A percentile compares a stretch with the other conserved stretches of the same genome.
phyloP scores from a whole-genome alignment of 1,284 basidiomycete species.

The Coriolopsis trogii region DNA sequence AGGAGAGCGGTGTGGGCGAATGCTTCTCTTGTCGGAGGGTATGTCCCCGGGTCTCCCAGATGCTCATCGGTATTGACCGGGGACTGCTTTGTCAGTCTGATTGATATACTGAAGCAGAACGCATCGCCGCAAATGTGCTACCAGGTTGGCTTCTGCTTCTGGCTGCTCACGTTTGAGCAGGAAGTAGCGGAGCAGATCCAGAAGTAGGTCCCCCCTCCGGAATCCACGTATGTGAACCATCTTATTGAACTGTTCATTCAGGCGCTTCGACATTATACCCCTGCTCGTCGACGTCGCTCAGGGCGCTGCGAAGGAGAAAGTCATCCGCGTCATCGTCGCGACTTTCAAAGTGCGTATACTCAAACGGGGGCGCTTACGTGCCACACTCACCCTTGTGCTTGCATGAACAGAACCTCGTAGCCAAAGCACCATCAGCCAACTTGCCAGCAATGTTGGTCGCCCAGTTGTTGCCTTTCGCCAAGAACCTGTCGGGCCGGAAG shows the following conservation, averaged over 20 bases:
- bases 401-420: constrained; percentile 78
- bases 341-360: constrained; percentile 72
- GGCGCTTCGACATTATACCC: constrained; percentile 90
- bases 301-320: constrained; percentile 95
- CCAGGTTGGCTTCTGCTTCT: constrained; percentile 90
- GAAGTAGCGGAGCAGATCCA: constrained; percentile 86
- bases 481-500: constrained; percentile 84
- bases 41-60: constrained; percentile 16
- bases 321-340: constrained; percentile 92
- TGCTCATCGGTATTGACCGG: neutral
- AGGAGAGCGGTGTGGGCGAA: constrained; percentile 75
- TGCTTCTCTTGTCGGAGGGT: constrained; percentile 71
- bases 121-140: constrained; percentile 94
- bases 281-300: constrained; percentile 87
- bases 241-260: constrained; percentile 34
- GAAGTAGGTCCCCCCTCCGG: constrained; percentile 38
- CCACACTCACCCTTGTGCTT: neutral
- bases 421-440: constrained; percentile 81
- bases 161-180: constrained; percentile 92
- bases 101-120: constrained; percentile 78
- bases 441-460: constrained; percentile 92
- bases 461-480: constrained; percentile 84
- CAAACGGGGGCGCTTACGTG: neutral
- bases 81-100: constrained; percentile 52
- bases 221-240: neutral